Percentiles rank a stretch among this genome's conserved stretches.
These are phyloP conservation scores for Leishmania guyanensis DNA, from an alignment of 208 protist genomes.

Conservation along the genomic window DNA sequence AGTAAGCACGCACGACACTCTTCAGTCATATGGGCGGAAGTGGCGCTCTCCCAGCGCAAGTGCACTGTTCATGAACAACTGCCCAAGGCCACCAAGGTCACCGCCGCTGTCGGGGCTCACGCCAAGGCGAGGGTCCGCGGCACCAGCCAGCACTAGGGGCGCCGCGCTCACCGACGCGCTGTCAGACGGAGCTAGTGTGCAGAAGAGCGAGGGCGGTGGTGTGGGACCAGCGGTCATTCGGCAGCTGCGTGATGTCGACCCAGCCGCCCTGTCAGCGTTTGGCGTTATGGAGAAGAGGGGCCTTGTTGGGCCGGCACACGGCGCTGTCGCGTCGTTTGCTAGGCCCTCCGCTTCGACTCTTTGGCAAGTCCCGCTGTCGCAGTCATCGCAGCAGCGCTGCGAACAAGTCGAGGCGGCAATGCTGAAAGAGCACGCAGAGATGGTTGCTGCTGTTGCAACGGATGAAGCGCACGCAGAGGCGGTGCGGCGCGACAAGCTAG, in stretches of 20 bases:
- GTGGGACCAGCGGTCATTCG: not conserved
- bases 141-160: not conserved
- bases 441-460: not conserved
- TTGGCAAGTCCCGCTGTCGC: not conserved
- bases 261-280: not conserved
- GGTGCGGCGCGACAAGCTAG: slow-evolving; percentile 35
- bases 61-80: not conserved
- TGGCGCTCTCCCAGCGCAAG: not conserved
- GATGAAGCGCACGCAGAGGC: not conserved
- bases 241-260: slow-evolving; percentile 12
- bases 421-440: not conserved
- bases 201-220: not conserved
- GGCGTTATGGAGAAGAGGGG: not conserved
- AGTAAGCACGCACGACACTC: not conserved
- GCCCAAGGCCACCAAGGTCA: not conserved
- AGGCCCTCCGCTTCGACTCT: not conserved
- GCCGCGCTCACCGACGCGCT: not conserved
- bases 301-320: no score
- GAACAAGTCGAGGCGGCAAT: not conserved
- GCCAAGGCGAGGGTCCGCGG: not conserved
- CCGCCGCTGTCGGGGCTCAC: not conserved
- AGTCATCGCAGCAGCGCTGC: not conserved
- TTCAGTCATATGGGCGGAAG: not conserved
- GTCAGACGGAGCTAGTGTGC: not conserved
- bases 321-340: not conserved